These are phyloP conservation scores for Melampsora americana DNA, from an alignment of 1,284 basidiomycete species.

Conservation along the genomic window DNA sequence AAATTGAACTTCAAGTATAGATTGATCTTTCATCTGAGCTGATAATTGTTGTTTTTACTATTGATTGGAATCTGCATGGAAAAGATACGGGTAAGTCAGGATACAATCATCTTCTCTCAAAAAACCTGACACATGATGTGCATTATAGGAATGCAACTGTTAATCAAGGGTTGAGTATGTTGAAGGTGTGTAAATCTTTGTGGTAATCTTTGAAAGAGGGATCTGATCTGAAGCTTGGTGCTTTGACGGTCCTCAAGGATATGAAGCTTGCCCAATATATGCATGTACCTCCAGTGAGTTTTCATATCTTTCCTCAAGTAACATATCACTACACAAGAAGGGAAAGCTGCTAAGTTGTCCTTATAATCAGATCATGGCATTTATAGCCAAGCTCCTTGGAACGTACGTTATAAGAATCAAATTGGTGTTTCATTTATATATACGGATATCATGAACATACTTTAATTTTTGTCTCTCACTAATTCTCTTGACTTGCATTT, in stretches of 20 bases:
- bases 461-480: too few species aligned
- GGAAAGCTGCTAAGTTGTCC: too few species aligned
- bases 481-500: too few species aligned
- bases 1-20: background rate
- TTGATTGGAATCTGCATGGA: background rate
- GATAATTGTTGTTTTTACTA: background rate
- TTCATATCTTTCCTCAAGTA: background rate
- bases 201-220: too few species aligned
- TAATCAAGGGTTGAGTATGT: background rate
- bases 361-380: conserved; percentile 2
- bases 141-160: background rate
- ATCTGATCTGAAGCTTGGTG: background rate
- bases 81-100: conserved; percentile 2
- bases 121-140: background rate
- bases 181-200: background rate
- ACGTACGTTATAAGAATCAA: conserved; percentile 13
- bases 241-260: background rate
- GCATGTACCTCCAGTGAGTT: conserved; percentile 38
- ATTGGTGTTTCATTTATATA: background rate
- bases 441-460: too few species aligned
- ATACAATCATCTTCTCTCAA: background rate
- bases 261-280: conserved; percentile 32
- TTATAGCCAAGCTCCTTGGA: conserved; percentile 31
- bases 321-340: too few species aligned
- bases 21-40: background rate